Percentiles rank a stretch among this genome's conserved stretches.
phyloP scores from a whole-genome alignment of 2,329 filamentous ascomycete species.

The Pseudocercospora crystallina region DNA sequence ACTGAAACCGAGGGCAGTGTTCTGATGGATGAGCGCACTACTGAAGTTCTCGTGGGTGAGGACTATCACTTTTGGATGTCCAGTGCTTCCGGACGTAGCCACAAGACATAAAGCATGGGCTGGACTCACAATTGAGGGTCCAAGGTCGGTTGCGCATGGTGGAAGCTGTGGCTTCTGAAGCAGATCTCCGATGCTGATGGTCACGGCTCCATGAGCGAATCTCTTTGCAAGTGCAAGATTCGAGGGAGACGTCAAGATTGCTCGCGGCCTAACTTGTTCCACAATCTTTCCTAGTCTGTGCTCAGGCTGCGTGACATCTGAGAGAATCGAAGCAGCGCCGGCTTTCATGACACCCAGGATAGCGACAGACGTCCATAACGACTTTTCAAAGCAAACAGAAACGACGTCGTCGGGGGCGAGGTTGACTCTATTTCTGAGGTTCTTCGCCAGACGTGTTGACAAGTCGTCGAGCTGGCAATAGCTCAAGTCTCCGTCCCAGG shows the following conservation, averaged over 20 bases:
- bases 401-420: conserved; percentile 14
- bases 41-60: conserved; percentile 10
- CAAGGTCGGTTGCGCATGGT: too few relatives aligned
- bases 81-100: conserved; percentile 21
- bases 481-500: conserved; percentile 31
- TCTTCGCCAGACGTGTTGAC: conserved; percentile 10
- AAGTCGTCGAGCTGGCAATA: conserved; percentile 27
- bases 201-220: not conserved
- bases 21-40: conserved; percentile 4
- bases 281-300: conserved; percentile 32
- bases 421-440: not conserved
- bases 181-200: not conserved
- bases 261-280: conserved; percentile 25
- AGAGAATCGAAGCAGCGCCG: conserved; percentile 28
- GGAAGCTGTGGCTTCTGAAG: too few relatives aligned
- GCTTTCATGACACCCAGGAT: conserved; percentile 33
- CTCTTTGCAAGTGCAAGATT: not conserved
- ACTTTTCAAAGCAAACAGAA: conserved; percentile 31
- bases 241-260: conserved; percentile 6
- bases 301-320: conserved; percentile 18
- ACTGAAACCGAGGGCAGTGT: conserved; percentile 2
- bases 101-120: conserved; percentile 8
- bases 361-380: conserved; percentile 28
- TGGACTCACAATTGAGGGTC: too few relatives aligned
- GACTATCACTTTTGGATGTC: conserved; percentile 15